Base-by-base conservation (phyloP, 306 rosid genomes). In the Lotus japonicus region DNA sequence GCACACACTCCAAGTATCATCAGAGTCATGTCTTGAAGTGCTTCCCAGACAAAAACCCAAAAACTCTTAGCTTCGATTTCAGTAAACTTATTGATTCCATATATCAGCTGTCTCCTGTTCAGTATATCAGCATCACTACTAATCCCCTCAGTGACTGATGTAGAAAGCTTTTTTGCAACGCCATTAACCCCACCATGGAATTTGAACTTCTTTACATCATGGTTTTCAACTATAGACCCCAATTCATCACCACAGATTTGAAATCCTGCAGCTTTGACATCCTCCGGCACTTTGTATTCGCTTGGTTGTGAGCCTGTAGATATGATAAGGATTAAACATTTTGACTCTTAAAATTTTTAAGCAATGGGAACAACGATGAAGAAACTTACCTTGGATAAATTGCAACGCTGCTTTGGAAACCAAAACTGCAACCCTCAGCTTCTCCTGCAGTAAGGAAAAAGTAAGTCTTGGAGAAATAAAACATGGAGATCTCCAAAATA, bases 1-100 rank as follows among this genome's bases (percentile, higher is more conserved):
- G 98, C 97, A 70, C 98, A 92, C 38, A 82, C 81, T 63, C 92
- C 98, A 36, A 90, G 97, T 60, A 92, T 88, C 96, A 90, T 90
- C 44, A 92, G 96, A 72, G 98, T 90, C 98, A 88, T 86, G 84
- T 90, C 98, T 18, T 92, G 97, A 69, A 92, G 92, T 58, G 98
- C 97, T 86, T 92, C 98, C 96, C 96, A 90, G 77, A 90, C 96
- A 77, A 92, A 92, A 70, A 92, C 62, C 82, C 81, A 90, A 84
- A 92, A 90, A 73, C 98, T 84, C 70, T 80, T 71, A 11, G 28
- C 72, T 71, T 71, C 82, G 39, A 86, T 85, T 84, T 92, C 98
- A 7, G 87, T 66, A 66, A 92, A 92, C 74, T 86, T 90, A 55
- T 92, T 92, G 61, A 90, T 77, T 70, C 98, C 98, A 68, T 72